Base-by-base conservation (phyloP, 2,329 filamentous ascomycete genomes). In the Atkinsonella hypoxylon region DNA sequence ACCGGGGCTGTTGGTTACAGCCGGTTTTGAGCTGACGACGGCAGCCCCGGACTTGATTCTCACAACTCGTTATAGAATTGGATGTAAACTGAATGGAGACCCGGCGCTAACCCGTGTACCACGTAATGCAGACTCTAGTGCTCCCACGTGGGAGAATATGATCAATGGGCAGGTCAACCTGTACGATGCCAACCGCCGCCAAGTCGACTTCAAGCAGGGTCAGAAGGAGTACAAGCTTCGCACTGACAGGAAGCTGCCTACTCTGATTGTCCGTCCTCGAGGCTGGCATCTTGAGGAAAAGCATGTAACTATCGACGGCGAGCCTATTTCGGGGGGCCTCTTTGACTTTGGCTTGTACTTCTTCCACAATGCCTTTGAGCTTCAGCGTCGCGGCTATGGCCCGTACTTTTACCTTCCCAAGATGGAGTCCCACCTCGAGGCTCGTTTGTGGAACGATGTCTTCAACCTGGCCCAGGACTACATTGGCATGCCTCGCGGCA, bases 291-390 rank as follows among this genome's bases (percentile, higher is more conserved):
- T 98, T 51, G 90, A 95, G 54, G 93, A 98, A 82, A 96, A 95
- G 80, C 93, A 97, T 72, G 83, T 98, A 69, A 95, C 88, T 30
- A 83, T 97, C 47, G 89, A 97, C 60, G 91, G 90, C 56, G 89
- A 95, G 77, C 83, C 93, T 63, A 93, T 97, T 61, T 95, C 90
- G 22, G 93, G 85, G 53, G 81, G 82, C 55, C 80, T 98, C 53
- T 97, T 97, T 69, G 93, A 98, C 73, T 98, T 97, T 67, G 93
- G 93, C 64, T 81, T 97, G 48, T 97, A 97, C 78, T 97, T 98
- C 76, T 97, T 89, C 84, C 89, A 97, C 82, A 98, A 96, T 69
- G 93, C 90, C 56, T 77, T 83, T 63, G 89, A 96, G 77, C 78
- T 91, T 47, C 82, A 95, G 62, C 84, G 84, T 69, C 81, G 82